These are phyloP conservation scores for Pythium angustatum DNA, from an alignment of 352 stramenopile species.

Conservation along the genomic window DNA sequence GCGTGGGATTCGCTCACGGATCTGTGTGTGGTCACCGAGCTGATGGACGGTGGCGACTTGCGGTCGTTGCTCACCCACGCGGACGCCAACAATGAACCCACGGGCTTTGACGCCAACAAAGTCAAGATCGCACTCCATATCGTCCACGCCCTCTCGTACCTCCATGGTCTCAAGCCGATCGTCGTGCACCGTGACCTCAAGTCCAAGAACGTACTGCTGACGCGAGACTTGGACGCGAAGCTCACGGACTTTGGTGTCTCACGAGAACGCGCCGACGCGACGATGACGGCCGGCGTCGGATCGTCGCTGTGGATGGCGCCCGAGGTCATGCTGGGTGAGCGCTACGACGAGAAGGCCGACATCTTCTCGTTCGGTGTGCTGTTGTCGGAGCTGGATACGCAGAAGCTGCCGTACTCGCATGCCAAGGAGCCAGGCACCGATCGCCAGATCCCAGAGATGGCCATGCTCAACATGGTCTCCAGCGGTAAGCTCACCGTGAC, in stretches of 20 bases:
- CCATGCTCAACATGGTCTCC: slow-evolving; percentile 11
- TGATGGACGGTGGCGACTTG: slow-evolving; percentile 48
- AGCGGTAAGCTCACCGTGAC: neutral
- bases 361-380: slow-evolving; percentile 12
- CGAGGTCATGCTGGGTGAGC: slow-evolving; percentile 14
- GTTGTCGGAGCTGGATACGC: slow-evolving; percentile 10
- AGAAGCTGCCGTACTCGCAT: slow-evolving; percentile 4
- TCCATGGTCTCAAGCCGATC: slow-evolving; percentile 7
- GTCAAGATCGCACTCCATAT: slow-evolving; percentile 17
- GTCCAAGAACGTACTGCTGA: slow-evolving; percentile 5
- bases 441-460: slow-evolving; percentile 9
- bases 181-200: slow-evolving; percentile 15
- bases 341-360: slow-evolving; percentile 15
- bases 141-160: slow-evolving; percentile 2
- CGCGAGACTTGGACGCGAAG: slow-evolving; percentile 3
- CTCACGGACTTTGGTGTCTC: slow-evolving; percentile 14
- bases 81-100: neutral
- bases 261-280: neutral
- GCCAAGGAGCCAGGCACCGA: neutral
- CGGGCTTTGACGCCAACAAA: slow-evolving; percentile 10
- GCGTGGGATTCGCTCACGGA: slow-evolving; percentile 44
- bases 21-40: slow-evolving; percentile 40
- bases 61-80: slow-evolving; percentile 23
- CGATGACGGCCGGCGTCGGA: neutral
- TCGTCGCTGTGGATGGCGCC: slow-evolving; percentile 6